Evolutionary conservation across 768 basidiomycete species (phyloP).

Genomic region (Pleurotus tuber-regium): DNA sequence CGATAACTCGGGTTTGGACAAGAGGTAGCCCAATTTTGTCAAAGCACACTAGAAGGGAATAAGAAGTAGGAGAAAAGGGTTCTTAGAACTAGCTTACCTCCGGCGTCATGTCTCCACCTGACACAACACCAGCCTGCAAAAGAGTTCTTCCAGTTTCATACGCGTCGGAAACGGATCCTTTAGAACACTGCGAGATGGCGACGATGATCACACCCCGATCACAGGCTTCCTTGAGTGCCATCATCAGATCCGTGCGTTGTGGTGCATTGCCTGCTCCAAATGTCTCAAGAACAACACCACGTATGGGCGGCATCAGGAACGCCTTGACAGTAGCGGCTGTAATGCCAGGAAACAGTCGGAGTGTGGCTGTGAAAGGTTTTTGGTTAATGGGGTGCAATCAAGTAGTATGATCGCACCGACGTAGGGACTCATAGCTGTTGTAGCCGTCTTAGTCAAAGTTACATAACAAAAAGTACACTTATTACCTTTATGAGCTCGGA

Average conservation of each 20-base stretch:
- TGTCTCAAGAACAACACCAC: conserved; percentile 85
- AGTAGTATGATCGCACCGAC: conserved; percentile 55
- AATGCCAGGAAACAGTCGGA: conserved; percentile 89
- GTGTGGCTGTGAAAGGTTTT: conserved; percentile 47
- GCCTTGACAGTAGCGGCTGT: conserved; percentile 69
- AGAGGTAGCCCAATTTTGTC: conserved; percentile 84
- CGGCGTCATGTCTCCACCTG: conserved; percentile 94
- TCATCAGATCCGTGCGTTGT: conserved; percentile 70
- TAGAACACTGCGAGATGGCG: conserved; percentile 87
- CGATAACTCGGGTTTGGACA: conserved; percentile 81
- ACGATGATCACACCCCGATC: conserved; percentile 84
- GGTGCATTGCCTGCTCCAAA: conserved; percentile 95
- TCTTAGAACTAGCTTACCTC: conserved; percentile 49
- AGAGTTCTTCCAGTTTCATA: conserved; percentile 79
- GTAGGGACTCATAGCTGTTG: conserved; percentile 70
- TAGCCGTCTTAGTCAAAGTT: neutral
- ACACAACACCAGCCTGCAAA: conserved; percentile 70
- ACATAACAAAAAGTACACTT: neutral
- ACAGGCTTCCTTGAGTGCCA: conserved; percentile 78
- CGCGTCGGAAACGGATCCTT: conserved; percentile 81
- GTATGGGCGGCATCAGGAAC: conserved; percentile 71
- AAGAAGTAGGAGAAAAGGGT: neutral
- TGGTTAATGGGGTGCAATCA: conserved; percentile 5
- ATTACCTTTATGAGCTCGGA: conserved; percentile 77
- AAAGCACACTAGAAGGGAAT: conserved; percentile 67